Percentiles rank a stretch among this genome's conserved stretches.
phyloP scores from a whole-genome alignment of 2,329 filamentous ascomycete species.

The Penicillium griseofulvum region DNA sequence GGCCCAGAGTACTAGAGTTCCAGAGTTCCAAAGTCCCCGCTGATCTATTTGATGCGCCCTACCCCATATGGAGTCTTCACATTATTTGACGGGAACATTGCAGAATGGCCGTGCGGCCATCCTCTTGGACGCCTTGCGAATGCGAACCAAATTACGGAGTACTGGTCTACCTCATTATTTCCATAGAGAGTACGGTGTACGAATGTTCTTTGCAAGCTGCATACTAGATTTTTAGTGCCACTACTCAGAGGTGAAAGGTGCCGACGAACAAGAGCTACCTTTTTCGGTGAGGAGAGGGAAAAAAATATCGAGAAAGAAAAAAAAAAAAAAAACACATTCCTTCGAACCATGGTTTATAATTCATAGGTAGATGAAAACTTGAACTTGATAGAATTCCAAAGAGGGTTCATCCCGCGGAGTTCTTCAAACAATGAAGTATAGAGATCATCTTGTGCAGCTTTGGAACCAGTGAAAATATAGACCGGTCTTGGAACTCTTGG shows the following conservation, averaged over 20 bases:
- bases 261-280: background rate
- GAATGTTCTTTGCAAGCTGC: too few species aligned
- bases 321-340: background rate
- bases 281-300: background rate
- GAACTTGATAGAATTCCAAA: background rate
- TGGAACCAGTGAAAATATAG: slow-evolving; percentile 13
- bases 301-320: background rate
- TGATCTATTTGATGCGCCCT: slow-evolving; percentile 1
- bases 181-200: too few species aligned
- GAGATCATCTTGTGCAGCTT: slow-evolving; percentile 8
- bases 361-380: background rate
- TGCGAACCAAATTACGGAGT: slow-evolving; percentile 2
- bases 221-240: too few species aligned
- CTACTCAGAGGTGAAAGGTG: background rate
- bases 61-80: slow-evolving; percentile 10
- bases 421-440: background rate
- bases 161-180: background rate
- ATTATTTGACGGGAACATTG: background rate
- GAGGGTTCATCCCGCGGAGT: too few species aligned
- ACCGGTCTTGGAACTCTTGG: slow-evolving; percentile 20
- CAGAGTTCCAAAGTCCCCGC: background rate
- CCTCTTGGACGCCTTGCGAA: slow-evolving; percentile 16
- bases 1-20: background rate
- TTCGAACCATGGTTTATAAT: slow-evolving; percentile 12
- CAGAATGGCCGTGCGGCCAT: slow-evolving; percentile 5